Evolutionary conservation across 164 flowering plant species (phyloP).

Genomic region (Taxillus chinensis): DNA sequence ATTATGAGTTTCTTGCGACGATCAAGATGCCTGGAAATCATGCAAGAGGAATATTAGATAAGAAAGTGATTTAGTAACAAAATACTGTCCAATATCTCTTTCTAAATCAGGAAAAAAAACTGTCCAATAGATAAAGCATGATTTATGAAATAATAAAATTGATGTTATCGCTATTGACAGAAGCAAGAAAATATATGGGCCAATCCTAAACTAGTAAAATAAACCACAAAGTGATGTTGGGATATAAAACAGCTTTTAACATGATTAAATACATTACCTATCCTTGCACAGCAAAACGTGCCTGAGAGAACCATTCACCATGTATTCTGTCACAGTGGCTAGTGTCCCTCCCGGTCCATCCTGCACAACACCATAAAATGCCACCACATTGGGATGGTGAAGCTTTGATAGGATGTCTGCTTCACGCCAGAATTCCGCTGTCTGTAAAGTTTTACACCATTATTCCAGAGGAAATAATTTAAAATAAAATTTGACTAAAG

Average conservation of each 20-base stretch:
- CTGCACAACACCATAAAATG: slow-evolving; percentile 95
- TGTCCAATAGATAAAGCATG: too few species aligned
- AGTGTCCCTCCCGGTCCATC: slow-evolving; percentile 94
- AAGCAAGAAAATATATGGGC: too few species aligned
- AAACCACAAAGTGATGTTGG: too few species aligned
- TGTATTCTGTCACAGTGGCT: slow-evolving; percentile 89
- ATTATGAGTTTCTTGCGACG: slow-evolving; percentile 76
- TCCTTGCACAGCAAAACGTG: slow-evolving; percentile 86
- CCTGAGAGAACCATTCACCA: slow-evolving; percentile 98
- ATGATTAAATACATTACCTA: slow-evolving; percentile 31
- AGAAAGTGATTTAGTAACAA: neutral
- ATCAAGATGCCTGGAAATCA: slow-evolving; percentile 62
- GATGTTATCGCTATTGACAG: too few species aligned
- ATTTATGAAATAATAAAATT: too few species aligned
- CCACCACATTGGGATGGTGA: slow-evolving; percentile 97
- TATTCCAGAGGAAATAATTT: neutral
- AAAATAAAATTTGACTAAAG: neutral
- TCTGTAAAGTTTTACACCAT: slow-evolving; percentile 25
- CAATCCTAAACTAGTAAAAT: too few species aligned
- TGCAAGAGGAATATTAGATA: neutral
- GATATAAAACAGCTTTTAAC: neutral
- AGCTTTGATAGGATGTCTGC: slow-evolving; percentile 92
- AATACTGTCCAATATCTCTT: too few species aligned
- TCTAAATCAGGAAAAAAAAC: too few species aligned
- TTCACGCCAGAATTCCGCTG: slow-evolving; percentile 87